Conservation (phyloP, 805 yeast species). For the Cyberlindnera samutprakarnensis region DNA sequence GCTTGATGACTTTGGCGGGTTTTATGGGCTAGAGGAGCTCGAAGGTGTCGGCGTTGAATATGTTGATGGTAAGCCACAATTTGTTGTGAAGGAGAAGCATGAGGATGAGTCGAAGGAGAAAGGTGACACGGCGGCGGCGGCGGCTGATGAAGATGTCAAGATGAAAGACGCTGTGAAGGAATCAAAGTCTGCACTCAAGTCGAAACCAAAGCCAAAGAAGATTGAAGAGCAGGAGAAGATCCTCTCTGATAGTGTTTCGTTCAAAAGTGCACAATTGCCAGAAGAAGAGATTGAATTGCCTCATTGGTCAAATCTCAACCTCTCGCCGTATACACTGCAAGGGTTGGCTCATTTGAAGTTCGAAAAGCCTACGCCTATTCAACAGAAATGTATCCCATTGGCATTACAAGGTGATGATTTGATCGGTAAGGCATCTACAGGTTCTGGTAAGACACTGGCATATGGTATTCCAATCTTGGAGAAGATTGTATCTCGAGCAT, state of each 20-base stretch:
- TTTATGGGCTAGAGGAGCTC: constrained; percentile 87
- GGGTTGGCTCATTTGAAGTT: constrained; percentile 58
- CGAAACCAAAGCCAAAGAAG: constrained; percentile 8
- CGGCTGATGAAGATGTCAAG: constrained; percentile 3
- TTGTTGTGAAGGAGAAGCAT: constrained; percentile 33
- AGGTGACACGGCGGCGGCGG: constrained; percentile 7
- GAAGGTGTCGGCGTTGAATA: constrained; percentile 86
- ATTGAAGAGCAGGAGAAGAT: constrained; percentile 14
- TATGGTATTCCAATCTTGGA: constrained; percentile 91
- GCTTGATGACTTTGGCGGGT: constrained; percentile 81
- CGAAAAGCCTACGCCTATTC: constrained; percentile 76
- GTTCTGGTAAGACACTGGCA: constrained; percentile 96
- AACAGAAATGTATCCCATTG: constrained; percentile 63
- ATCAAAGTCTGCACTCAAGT: constrained; percentile 18
- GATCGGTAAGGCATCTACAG: constrained; percentile 95
- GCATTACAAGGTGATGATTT: constrained; percentile 72
- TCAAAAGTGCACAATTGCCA: constrained; percentile 27
- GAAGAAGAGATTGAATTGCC: constrained; percentile 41
- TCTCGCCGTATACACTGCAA: constrained; percentile 50
- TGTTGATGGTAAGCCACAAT: constrained; percentile 59
- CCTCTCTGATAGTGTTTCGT: constrained; percentile 11
- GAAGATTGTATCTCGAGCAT: constrained; percentile 32
- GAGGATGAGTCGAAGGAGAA: constrained; percentile 17
- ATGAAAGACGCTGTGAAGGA: constrained; percentile 9
- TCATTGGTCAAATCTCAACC: constrained; percentile 43